Evolutionary conservation across 441 rosid genomes (phyloP).

Genomic region (Bruguiera hainesii): DNA sequence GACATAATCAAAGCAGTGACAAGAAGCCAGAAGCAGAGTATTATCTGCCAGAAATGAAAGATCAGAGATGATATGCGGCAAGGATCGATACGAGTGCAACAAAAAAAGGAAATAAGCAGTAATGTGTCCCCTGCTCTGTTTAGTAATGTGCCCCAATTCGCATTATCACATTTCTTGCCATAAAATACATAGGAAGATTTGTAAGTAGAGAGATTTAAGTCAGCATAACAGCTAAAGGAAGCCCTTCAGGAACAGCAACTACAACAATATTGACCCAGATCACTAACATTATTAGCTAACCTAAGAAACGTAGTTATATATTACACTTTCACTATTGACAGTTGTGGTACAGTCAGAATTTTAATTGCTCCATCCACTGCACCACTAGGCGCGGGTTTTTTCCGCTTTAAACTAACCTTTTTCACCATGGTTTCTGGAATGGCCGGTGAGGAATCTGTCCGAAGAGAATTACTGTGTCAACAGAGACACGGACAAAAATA

Average conservation of each 20-base stretch:
- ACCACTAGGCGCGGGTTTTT: constrained; percentile 44
- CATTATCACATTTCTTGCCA: too few relatives aligned
- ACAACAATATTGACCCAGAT: constrained; percentile 90
- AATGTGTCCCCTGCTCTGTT: too few relatives aligned
- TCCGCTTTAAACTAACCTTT: constrained; percentile 52
- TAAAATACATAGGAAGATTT: neutral
- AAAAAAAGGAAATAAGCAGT: neutral
- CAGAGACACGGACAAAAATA: neutral
- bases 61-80: neutral
- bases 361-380: constrained; percentile 73
- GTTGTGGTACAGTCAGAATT: constrained; percentile 54
- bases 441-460: constrained; percentile 80
- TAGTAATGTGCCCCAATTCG: too few relatives aligned
- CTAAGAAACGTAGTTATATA: constrained; percentile 19
- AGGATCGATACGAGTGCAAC: neutral
- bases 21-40: neutral
- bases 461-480: constrained; percentile 13
- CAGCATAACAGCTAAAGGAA: constrained; percentile 90
- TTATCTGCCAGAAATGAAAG: neutral
- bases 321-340: constrained; percentile 26
- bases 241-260: constrained; percentile 92
- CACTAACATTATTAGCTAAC: constrained; percentile 21
- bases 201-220: constrained; percentile 50
- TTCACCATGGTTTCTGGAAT: constrained; percentile 49
- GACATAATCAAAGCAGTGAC: neutral